These are phyloP conservation scores for Iris macrosiphon DNA, from an alignment of 106 monocot genomes.

Conservation along the genomic window DNA sequence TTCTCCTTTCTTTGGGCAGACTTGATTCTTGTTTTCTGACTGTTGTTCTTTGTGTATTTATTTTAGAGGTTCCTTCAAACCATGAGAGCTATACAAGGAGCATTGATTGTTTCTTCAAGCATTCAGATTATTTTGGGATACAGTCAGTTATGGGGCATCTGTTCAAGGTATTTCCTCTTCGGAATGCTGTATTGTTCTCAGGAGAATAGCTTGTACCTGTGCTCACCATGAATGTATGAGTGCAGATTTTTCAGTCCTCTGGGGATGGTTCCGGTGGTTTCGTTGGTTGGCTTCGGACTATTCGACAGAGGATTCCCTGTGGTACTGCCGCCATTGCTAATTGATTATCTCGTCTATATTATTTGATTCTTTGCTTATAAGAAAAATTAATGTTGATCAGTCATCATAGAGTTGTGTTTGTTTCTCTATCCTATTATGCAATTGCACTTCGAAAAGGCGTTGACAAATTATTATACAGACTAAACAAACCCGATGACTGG, in stretches of 20 bases:
- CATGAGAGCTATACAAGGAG: slow-evolving; percentile 94
- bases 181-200: not conserved
- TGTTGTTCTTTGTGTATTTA: not conserved
- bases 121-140: slow-evolving; percentile 93
- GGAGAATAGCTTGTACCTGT: slow-evolving; percentile 11
- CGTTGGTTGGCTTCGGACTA: slow-evolving; percentile 90
- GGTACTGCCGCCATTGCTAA: slow-evolving; percentile 25
- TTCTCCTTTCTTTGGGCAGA: too few relatives aligned
- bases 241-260: slow-evolving; percentile 57
- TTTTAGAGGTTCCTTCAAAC: slow-evolving; percentile 87
- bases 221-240: not conserved
- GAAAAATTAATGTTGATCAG: not conserved
- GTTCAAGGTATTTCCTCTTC: slow-evolving; percentile 44
- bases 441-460: too few relatives aligned
- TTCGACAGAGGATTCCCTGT: slow-evolving; percentile 96
- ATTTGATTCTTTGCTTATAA: not conserved
- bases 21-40: not conserved
- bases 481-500: too few relatives aligned
- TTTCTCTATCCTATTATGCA: not conserved
- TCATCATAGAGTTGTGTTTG: not conserved
- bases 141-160: slow-evolving; percentile 98
- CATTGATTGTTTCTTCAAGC: slow-evolving; percentile 86
- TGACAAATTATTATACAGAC: too few relatives aligned
- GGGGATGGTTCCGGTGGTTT: slow-evolving; percentile 91
- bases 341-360: not conserved